These are phyloP conservation scores for Rosa lucieae DNA, from an alignment of 306 rosid species.

Conservation along the genomic window DNA sequence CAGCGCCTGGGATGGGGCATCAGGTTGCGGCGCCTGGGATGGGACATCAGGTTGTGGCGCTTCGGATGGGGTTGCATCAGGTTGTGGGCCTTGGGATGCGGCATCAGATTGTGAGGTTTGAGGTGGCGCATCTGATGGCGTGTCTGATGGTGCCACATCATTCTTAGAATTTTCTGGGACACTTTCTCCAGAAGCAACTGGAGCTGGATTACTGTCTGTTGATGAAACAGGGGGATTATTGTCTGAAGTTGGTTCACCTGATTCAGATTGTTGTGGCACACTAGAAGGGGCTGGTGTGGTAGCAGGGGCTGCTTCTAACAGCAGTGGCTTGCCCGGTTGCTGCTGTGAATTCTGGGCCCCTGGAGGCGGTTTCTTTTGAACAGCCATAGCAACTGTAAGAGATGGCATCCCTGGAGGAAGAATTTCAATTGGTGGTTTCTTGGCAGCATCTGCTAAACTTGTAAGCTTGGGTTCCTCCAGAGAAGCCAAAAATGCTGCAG, in stretches of 20 bases:
- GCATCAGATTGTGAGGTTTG: not conserved
- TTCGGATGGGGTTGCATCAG: conserved; percentile 28
- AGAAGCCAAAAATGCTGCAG: conserved; percentile 89
- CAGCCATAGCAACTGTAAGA: conserved; percentile 61
- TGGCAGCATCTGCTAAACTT: conserved; percentile 90
- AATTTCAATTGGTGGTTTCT: conserved; percentile 91
- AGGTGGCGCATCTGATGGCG: conserved; percentile 18
- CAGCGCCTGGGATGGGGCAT: conserved; percentile 22
- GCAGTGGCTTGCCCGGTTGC: conserved; percentile 67
- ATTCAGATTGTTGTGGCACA: conserved; percentile 35
- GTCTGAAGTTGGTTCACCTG: conserved; percentile 40
- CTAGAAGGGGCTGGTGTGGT: conserved; percentile 35
- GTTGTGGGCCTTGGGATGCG: conserved; percentile 26
- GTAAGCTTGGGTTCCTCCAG: conserved; percentile 95
- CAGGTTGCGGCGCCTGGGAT: conserved; percentile 25
- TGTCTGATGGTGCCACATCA: conserved; percentile 35
- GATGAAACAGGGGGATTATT: conserved; percentile 31
- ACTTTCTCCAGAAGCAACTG: conserved; percentile 35
- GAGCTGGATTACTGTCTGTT: conserved; percentile 38
- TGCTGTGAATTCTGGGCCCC: conserved; percentile 55
- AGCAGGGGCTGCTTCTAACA: conserved; percentile 72
- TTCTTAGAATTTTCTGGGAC: conserved; percentile 28
- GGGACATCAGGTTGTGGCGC: conserved; percentile 2
- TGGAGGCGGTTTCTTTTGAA: conserved; percentile 69
- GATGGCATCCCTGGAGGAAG: conserved; percentile 94